A percentile compares a stretch with the other conserved stretches of the same genome.
Evolutionary conservation across 768 basidiomycete genomes (phyloP).

Genomic region (Termitomyces sp.): DNA sequence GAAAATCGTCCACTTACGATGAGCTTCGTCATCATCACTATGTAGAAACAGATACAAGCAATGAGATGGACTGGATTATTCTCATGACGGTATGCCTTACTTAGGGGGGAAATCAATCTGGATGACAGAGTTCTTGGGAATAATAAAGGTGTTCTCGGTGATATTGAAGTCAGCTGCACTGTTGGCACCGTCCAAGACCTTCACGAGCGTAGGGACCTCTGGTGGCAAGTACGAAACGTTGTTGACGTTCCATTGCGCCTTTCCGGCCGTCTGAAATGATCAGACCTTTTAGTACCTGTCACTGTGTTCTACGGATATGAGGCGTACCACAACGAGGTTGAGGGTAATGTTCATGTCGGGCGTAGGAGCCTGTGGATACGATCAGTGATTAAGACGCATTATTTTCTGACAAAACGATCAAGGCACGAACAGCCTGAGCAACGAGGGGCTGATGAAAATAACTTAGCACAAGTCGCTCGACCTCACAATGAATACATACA

Average conservation of each 20-base stretch:
- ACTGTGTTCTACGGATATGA: neutral
- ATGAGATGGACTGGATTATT: neutral
- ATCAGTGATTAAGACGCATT: neutral
- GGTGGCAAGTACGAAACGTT: constrained; percentile 25
- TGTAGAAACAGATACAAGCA: neutral
- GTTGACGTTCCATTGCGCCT: constrained; percentile 27
- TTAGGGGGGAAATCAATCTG: constrained; percentile 30
- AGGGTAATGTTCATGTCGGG: constrained; percentile 24
- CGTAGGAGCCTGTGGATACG: constrained; percentile 11
- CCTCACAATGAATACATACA: neutral
- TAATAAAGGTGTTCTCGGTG: constrained; percentile 32
- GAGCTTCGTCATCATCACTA: constrained; percentile 22
- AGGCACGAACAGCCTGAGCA: neutral
- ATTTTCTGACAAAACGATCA: neutral
- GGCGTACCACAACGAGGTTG: constrained; percentile 17
- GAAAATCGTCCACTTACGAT: constrained; percentile 14
- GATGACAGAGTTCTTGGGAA: constrained; percentile 31
- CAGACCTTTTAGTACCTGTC: neutral
- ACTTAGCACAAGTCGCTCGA: neutral
- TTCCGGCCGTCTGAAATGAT: constrained; percentile 13
- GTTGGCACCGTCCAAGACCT: constrained; percentile 29
- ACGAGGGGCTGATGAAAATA: neutral
- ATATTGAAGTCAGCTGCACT: constrained; percentile 22
- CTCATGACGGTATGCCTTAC: constrained; percentile 1
- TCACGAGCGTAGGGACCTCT: constrained; percentile 19